These are phyloP conservation scores for Leccinum obscurum DNA, from an alignment of 768 basidiomycete species.

Conservation along the genomic window DNA sequence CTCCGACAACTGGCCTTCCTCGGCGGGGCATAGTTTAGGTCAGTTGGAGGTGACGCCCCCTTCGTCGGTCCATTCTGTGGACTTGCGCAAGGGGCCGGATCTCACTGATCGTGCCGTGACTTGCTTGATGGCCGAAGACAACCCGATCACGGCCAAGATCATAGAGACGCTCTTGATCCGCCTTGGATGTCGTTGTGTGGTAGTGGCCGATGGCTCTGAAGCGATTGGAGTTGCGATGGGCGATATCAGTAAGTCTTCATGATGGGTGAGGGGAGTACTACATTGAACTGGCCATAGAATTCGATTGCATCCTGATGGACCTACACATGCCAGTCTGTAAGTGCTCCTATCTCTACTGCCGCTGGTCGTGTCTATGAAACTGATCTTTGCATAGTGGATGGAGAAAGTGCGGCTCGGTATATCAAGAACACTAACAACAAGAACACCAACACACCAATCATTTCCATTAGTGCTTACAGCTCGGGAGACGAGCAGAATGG, in stretches of 20 bases:
- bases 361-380: conserved; percentile 8
- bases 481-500: conserved; percentile 67
- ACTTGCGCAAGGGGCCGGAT: conserved; percentile 73
- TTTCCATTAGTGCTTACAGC: conserved; percentile 89
- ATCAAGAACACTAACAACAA: conserved; percentile 97
- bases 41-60: conserved; percentile 68
- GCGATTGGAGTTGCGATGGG: conserved; percentile 97
- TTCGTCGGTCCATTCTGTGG: conserved; percentile 84
- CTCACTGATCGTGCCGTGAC: conserved; percentile 88
- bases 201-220: conserved; percentile 95
- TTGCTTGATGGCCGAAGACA: conserved; percentile 93
- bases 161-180: conserved; percentile 92
- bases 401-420: conserved; percentile 94
- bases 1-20: conserved; percentile 71
- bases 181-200: conserved; percentile 92
- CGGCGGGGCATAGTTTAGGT: conserved; percentile 50
- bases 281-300: conserved; percentile 53
- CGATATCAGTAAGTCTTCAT: conserved; percentile 54
- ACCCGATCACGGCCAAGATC: conserved; percentile 97
- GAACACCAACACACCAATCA: conserved; percentile 90
- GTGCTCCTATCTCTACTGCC: conserved; percentile 30
- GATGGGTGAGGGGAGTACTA: neutral
- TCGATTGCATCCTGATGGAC: conserved; percentile 95
- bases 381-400: conserved; percentile 61
- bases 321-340: conserved; percentile 91